Evolutionary conservation across 2,329 filamentous ascomycete species (phyloP), one percentile per base, ranked within the genome.

Genomic region (Hypocreales sp.): DNA sequence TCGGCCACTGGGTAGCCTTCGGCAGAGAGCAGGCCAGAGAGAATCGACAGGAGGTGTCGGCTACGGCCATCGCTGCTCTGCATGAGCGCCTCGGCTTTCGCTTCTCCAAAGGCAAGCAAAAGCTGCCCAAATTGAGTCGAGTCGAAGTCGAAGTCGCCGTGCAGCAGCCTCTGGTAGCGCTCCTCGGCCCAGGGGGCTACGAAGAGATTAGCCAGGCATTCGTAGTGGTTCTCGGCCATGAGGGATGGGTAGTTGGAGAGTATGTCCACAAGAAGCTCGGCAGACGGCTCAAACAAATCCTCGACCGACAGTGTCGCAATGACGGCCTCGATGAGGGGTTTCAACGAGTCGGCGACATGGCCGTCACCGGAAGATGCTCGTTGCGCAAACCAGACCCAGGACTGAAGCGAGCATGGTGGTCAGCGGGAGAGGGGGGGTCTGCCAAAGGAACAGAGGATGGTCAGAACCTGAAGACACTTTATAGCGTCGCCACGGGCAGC

Each of bases 321-420:
- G 14, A 72, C 64, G 4, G 65, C 59, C 17, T 64, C 59, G 2
- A 77, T 61, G 4, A 83, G 53, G 2, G 62, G 58, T 18, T 67
- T 67, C 10, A 86, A 58, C 12, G 68, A 59, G 12, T 62, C 55
- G 3, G 78, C 54, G 18, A 78, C 58, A 11, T 66, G 58, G 11
- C 63, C 63, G 19, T 67, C 64, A 24, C 65, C 61, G 4, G 65
- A 55, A 26, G 72, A 71, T 16, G 67, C 61, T 19, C 69, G 65
- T 40, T 83, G 77, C 5, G 72, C 74, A 42, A 83, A 84, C 38
- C 71, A 62, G 18, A 83, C 64, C 79, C 79, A 87, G 5, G 75
- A 66, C 74, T 79, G 24, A 4, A 22, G 5, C 5, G 7, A 28
- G 8, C 15, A 8, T 20, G 11, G n/a, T n/a, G n/a, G n/a, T n/a